Percentiles rank a stretch among this genome's conserved stretches.
phyloP scores from a whole-genome alignment of 176 grass and related monocot genomes.

The Juncus effusus region DNA sequence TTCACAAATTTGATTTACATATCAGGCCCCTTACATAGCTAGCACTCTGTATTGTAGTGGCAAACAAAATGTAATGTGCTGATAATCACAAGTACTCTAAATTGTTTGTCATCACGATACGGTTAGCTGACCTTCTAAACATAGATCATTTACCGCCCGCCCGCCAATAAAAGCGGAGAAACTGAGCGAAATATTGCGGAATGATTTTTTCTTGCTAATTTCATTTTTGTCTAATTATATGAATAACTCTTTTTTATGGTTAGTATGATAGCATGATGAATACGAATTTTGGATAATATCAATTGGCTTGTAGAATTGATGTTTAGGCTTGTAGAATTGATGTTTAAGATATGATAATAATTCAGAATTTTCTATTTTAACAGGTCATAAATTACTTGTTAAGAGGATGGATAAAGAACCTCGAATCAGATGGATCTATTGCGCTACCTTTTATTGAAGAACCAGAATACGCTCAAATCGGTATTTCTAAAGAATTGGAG shows the following conservation, averaged over 20 bases:
- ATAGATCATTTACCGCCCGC: no score
- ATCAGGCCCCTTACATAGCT: not conserved
- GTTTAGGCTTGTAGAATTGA: not conserved
- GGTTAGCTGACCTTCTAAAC: no score
- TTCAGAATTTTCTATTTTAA: conserved; percentile 2
- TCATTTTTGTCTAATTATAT: no score
- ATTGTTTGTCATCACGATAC: not conserved
- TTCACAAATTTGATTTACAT: not conserved
- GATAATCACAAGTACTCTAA: not conserved
- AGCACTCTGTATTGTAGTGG: not conserved
- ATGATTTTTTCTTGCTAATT: no score
- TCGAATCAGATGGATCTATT: conserved; percentile 63
- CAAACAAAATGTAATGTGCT: conserved; percentile 2
- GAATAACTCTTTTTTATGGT: no score
- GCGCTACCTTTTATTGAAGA: conserved; percentile 75
- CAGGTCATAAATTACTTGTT: conserved; percentile 90
- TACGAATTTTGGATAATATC: not conserved
- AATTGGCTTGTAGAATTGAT: not conserved
- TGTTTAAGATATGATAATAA: not conserved
- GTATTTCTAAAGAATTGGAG: conserved; percentile 55
- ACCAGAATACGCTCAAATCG: conserved; percentile 40
- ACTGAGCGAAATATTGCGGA: no score
- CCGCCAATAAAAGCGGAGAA: no score
- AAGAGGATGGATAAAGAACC: conserved; percentile 84
- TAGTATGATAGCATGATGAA: conserved; percentile 6